Percentiles rank a stretch among this genome's conserved stretches.
phyloP scores from a whole-genome alignment of 225 moss, liverwort and hornwort species.

The Anthoceros angustus region DNA sequence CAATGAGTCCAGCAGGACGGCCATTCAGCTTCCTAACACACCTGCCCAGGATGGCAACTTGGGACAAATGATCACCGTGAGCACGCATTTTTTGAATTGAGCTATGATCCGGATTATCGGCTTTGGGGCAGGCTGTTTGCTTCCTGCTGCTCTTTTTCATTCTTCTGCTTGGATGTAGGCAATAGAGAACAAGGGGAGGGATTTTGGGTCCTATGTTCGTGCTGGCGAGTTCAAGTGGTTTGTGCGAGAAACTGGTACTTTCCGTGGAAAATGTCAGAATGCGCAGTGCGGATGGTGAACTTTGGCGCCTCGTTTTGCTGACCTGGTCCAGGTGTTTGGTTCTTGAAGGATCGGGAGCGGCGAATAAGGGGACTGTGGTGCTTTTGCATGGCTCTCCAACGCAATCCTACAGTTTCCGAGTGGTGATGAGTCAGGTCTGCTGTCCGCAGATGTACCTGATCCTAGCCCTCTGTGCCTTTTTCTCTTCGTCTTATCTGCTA shows the following conservation, averaged over 20 bases:
- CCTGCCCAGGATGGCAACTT: conserved; percentile 80
- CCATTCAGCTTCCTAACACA: conserved; percentile 80
- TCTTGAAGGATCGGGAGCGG: conserved; percentile 26
- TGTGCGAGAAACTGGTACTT: conserved; percentile 67
- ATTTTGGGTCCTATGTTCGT: conserved; percentile 58
- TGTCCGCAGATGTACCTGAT: not conserved
- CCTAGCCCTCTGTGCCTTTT: no score
- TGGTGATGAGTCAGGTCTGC: conserved; percentile 53
- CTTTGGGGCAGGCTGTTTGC: no score
- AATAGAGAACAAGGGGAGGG: conserved; percentile 79
- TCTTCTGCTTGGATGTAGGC: conserved; percentile 17
- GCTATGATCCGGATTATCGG: not conserved
- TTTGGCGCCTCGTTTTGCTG: not conserved
- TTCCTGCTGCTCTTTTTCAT: not conserved
- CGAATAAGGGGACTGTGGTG: conserved; percentile 63
- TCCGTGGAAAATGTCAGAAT: not conserved
- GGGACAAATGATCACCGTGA: conserved; percentile 86
- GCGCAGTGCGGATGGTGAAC: not conserved
- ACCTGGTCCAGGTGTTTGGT: not conserved
- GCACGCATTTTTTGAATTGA: not conserved
- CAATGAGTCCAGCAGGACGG: conserved; percentile 55
- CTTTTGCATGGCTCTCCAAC: conserved; percentile 88
- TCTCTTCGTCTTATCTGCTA: not conserved
- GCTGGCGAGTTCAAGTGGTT: conserved; percentile 85
- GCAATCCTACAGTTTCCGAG: conserved; percentile 93